Base-by-base conservation (phyloP, 768 basidiomycete genomes). In the Tulasnella sp. region DNA sequence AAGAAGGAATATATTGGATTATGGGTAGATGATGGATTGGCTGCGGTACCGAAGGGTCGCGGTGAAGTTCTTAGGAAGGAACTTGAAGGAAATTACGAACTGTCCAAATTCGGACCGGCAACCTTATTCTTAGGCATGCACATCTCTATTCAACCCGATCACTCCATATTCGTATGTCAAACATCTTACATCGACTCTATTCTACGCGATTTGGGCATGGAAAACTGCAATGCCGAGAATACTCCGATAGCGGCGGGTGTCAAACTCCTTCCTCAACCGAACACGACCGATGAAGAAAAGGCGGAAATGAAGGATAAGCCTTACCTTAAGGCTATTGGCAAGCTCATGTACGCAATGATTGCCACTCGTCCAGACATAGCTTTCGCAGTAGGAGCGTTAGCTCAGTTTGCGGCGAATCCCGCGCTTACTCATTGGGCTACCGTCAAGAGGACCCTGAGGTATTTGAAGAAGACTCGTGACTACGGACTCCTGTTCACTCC, bases 301-400 rank as follows among this genome's bases (percentile, higher is more conserved):
- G 56, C 16, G 5, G 25, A 47, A 3, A 68, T 66, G 62, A 19
- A 42, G 25, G 32, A 50, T 27, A 25, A 48, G 31, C 35, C 46
- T 37, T 45, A 45, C 22, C 19, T 45, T 28, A 20, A 45, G 16
- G 22, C 31, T 16, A 24, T 45, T 24, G 43, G 35, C 39, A 35
- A 29, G 5, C 8, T 33, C 19, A 19, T 40, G 32, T 48, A 39
- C 52, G 35, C 5, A 33, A 33, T 20, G 15, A 29, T 45, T n/a
- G 5, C 43, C 20, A 45, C 43, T 25, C 8, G 43, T 7, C 43
- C 43, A 15, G 20, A 45, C 24, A n/a, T 45, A 10, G 43, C 43
- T 22, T 45, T 9, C 27, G 43, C 43, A 6, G 25, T 45, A 9
- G 20, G 27, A 10, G 31, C 24, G 25, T 28, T 45, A 6, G 31